Percentiles rank a stretch among this genome's conserved stretches.
These are phyloP conservation scores for Trichoderma harzianum DNA, from an alignment of 2,329 filamentous ascomycete species.

Conservation along the genomic window DNA sequence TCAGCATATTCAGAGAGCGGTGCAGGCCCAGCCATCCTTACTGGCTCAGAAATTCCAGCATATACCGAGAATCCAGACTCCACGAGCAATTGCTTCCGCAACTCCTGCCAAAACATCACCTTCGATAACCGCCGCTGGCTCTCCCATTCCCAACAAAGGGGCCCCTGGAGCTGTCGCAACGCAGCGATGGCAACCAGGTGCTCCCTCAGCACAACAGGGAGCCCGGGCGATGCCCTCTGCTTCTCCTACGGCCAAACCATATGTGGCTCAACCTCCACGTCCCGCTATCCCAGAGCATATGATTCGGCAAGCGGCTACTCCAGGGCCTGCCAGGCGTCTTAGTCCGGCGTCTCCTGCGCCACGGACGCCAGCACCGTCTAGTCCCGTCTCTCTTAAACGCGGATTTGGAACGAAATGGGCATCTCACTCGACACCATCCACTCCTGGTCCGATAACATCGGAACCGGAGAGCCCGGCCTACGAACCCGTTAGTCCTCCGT, in stretches of 20 bases:
- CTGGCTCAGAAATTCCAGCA: conserved; percentile 20
- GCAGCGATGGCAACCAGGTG: conserved; percentile 34
- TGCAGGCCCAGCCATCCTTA: conserved; percentile 5
- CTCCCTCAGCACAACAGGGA: conserved; percentile 26
- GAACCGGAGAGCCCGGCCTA: conserved; percentile 51
- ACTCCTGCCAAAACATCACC: conserved; percentile 25
- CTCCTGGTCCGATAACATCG: conserved; percentile 41
- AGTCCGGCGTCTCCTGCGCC: conserved; percentile 32
- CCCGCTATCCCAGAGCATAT: conserved; percentile 42
- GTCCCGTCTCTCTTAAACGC: conserved; percentile 29
- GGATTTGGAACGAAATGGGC: conserved; percentile 58
- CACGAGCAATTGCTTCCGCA: conserved; percentile 35
- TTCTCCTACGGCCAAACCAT: conserved; percentile 29
- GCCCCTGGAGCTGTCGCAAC: conserved; percentile 15
- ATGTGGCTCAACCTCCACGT: conserved; percentile 32
- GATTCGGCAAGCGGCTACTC: conserved; percentile 38
- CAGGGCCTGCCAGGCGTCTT: conserved; percentile 30
- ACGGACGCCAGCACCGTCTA: conserved; percentile 34
- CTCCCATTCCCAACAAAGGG: conserved; percentile 22
- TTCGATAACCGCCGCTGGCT: conserved; percentile 23
- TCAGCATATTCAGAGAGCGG: conserved; percentile 9
- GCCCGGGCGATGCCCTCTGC: conserved; percentile 26
- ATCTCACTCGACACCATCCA: conserved; percentile 54
- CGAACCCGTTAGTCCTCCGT: conserved; percentile 58
- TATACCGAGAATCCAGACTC: conserved; percentile 17